Percentiles rank a stretch among this genome's conserved stretches.
phyloP scores from a whole-genome alignment of 441 rosid genomes.

The Croton setiger region DNA sequence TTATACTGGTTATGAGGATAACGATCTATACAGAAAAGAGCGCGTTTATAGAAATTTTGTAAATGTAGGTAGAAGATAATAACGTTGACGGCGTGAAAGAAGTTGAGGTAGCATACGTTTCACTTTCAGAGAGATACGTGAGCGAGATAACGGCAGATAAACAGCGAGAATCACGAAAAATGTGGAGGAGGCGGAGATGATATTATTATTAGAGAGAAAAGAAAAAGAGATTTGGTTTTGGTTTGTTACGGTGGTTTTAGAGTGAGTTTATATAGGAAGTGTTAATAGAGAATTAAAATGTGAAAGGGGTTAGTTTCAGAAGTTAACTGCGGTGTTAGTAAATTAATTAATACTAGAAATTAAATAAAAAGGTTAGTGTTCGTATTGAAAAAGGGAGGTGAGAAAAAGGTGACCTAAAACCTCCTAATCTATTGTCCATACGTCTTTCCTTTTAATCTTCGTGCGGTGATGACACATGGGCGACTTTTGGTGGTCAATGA shows the following conservation, averaged over 20 bases:
- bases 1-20: too few species aligned
- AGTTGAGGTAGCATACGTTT: conserved; percentile 12
- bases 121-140: neutral
- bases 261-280: conserved; percentile 1
- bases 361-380: neutral
- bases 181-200: neutral
- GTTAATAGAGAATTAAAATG: neutral
- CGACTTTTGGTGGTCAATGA: neutral
- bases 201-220: neutral
- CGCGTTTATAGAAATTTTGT: neutral
- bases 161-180: conserved; percentile 2
- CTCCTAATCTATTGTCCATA: conserved; percentile 40
- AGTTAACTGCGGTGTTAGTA: too few species aligned
- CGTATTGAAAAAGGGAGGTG: conserved; percentile 25
- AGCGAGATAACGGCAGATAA: conserved; percentile 11
- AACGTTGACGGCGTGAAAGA: conserved; percentile 19
- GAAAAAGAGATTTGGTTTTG: neutral
- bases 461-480: conserved; percentile 27
- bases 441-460: conserved; percentile 25
- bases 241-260: neutral
- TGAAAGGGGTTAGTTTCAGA: neutral
- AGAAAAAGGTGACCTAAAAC: conserved; percentile 62
- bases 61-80: neutral
- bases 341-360: too few species aligned
- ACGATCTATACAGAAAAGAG: neutral